Conservation (phyloP, 257 asterid genomes). For the Ehretia macrophylla region DNA sequence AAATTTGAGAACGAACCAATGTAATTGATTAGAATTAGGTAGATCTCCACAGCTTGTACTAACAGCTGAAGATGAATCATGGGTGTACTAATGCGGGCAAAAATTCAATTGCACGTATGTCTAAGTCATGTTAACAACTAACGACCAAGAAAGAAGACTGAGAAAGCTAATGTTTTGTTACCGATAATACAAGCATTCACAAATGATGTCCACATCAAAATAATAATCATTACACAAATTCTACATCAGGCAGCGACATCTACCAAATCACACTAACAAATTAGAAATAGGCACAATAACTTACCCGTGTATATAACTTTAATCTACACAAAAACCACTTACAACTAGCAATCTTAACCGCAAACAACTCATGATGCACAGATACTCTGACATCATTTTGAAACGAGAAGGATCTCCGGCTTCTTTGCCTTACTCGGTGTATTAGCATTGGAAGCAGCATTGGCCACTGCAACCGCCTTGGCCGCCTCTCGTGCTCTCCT, state of each 20-base stretch:
- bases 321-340: constrained; percentile 32
- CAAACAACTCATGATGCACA: constrained; percentile 16
- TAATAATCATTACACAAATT: constrained; percentile 13
- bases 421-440: constrained; percentile 96
- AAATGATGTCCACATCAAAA: constrained; percentile 3
- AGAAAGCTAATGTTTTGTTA: constrained; percentile 2
- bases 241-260: constrained; percentile 5
- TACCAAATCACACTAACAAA: constrained; percentile 3
- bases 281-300: constrained; percentile 11
- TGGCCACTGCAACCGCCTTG: constrained; percentile 35
- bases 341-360: constrained; percentile 20
- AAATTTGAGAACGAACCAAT: no score
- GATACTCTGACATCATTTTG: constrained; percentile 42
- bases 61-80: no score
- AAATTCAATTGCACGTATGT: no score
- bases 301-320: constrained; percentile 17
- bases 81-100: no score
- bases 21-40: no score
- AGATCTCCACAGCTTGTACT: no score
- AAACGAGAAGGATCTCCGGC: constrained; percentile 91
- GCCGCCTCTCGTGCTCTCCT: constrained; percentile 67
- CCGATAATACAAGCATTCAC: constrained; percentile 3
- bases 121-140: no score
- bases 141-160: no score
- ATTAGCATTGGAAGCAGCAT: constrained; percentile 59